These are phyloP conservation scores for Acanthamoeba sp. DNA, from an alignment of 208 protist genomes.

Conservation along the genomic window DNA sequence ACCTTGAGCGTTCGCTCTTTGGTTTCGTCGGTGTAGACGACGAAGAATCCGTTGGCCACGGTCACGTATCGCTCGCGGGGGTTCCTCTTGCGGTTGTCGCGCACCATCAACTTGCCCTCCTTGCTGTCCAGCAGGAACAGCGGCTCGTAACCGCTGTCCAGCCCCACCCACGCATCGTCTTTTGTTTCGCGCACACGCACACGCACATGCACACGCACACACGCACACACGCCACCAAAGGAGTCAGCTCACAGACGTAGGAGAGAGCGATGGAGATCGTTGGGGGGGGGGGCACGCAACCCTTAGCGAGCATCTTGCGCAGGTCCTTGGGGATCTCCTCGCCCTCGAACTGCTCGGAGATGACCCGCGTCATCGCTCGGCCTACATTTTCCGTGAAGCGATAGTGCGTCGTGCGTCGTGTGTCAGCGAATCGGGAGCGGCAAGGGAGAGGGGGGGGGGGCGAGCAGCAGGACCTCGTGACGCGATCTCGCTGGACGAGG, in stretches of 20 bases:
- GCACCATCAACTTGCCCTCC: background rate
- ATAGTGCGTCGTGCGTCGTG: background rate
- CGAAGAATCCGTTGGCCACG: background rate
- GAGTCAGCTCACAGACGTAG: background rate
- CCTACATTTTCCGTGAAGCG: background rate
- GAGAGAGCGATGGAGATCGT: background rate
- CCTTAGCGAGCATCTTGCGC: constrained; percentile 6
- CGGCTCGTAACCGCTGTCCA: constrained; percentile 23
- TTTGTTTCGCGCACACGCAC: background rate
- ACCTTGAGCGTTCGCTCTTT: background rate
- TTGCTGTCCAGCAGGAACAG: constrained; percentile 20
- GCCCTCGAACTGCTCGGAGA: constrained; percentile 39
- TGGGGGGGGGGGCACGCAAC: background rate
- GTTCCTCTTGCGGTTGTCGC: background rate
- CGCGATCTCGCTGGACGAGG: background rate
- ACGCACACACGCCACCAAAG: background rate
- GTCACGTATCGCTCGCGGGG: background rate
- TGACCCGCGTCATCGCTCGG: constrained; percentile 2
- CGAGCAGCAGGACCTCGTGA: background rate
- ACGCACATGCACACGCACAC: background rate
- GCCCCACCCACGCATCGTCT: constrained; percentile 8
- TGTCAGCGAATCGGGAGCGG: background rate
- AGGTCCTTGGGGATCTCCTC: constrained; percentile 27
- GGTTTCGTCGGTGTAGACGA: constrained; percentile 17
- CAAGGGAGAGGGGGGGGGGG: background rate